These are phyloP conservation scores for Nemophila menziesii DNA, from an alignment of 257 asterid species.

Conservation along the genomic window DNA sequence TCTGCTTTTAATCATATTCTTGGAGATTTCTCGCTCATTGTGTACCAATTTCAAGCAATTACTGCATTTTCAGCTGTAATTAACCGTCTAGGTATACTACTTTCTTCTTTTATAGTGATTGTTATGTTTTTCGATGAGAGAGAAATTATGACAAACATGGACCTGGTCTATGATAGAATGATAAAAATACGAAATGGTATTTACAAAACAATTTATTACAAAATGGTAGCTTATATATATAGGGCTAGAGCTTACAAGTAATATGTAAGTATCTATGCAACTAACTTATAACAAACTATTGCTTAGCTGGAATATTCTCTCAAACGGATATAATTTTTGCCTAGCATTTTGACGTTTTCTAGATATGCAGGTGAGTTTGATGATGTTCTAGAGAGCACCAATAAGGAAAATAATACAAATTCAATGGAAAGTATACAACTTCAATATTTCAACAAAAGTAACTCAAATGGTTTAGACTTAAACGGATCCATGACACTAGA, in stretches of 20 bases:
- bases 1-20: constrained; percentile 92
- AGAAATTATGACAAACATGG: too few species aligned
- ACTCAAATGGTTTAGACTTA: constrained; percentile 14
- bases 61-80: constrained; percentile 94
- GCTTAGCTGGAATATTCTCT: not conserved
- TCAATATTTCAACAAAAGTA: constrained; percentile 20
- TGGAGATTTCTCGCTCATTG: constrained; percentile 79
- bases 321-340: not conserved
- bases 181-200: too few species aligned
- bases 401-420: constrained; percentile 17
- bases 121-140: not conserved
- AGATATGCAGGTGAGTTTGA: constrained; percentile 77
- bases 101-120: constrained; percentile 7
- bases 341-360: constrained; percentile 10
- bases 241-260: too few species aligned
- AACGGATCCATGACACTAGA: constrained; percentile 44
- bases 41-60: constrained; percentile 81
- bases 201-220: too few species aligned
- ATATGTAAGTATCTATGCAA: too few species aligned
- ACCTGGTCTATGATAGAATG: not conserved
- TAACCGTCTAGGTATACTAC: constrained; percentile 58
- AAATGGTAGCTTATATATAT: too few species aligned
- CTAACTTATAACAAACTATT: too few species aligned
- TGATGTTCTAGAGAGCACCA: constrained; percentile 50
- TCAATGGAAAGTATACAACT: constrained; percentile 41